Evolutionary conservation across 78 protist species (phyloP).

Genomic region (Salpingoeca rosetta): DNA sequence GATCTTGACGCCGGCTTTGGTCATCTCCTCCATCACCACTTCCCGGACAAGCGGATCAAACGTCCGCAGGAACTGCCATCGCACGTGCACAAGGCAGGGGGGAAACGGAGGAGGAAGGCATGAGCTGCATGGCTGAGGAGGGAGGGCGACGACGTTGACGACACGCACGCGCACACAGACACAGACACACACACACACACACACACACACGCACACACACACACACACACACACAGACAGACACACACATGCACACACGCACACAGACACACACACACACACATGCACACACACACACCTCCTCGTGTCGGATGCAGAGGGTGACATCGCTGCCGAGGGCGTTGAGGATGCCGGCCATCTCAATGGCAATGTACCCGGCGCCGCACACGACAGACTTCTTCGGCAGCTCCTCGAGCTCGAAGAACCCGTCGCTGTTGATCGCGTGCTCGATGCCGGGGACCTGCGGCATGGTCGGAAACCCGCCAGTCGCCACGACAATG

Average conservation of each 20-base stretch:
- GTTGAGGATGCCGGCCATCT: conserved; percentile 67
- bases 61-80: conserved; percentile 47
- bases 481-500: conserved; percentile 73
- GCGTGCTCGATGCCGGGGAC: conserved; percentile 59
- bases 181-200: too few species aligned
- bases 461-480: conserved; percentile 47
- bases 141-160: too few species aligned
- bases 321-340: conserved; percentile 45
- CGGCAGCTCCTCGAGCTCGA: conserved; percentile 56
- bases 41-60: conserved; percentile 52
- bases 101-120: too few species aligned
- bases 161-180: too few species aligned
- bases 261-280: too few species aligned
- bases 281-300: too few species aligned
- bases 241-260: too few species aligned
- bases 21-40: conserved; percentile 41
- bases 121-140: too few species aligned
- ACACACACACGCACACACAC: too few species aligned
- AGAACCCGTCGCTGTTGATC: conserved; percentile 65
- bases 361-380: conserved; percentile 81
- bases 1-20: conserved; percentile 21
- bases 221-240: too few species aligned
- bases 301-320: conserved; percentile 46
- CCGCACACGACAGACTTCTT: conserved; percentile 33
- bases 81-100: too few species aligned